These are phyloP conservation scores for Phytopythium chamaehyphon DNA, from an alignment of 352 stramenopile species.

Conservation along the genomic window DNA sequence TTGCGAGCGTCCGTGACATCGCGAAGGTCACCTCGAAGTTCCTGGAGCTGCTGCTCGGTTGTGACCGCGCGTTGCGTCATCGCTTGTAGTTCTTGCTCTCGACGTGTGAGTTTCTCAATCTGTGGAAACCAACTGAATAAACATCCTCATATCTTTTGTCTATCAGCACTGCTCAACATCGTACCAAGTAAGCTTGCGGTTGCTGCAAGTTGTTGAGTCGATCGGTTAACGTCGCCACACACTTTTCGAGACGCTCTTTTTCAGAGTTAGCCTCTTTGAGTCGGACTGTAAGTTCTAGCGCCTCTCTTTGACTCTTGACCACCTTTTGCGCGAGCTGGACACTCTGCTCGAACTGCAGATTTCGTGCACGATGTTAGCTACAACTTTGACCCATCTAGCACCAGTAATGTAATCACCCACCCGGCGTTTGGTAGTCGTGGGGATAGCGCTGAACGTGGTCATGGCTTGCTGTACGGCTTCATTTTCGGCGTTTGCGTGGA, in stretches of 20 bases:
- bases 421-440: slow-evolving; percentile 55
- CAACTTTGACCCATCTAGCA: neutral
- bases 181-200: slow-evolving; percentile 70
- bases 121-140: slow-evolving; percentile 10
- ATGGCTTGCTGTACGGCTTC: slow-evolving; percentile 38
- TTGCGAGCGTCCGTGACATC: slow-evolving; percentile 32
- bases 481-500: neutral
- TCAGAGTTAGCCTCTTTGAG: slow-evolving; percentile 27
- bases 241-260: slow-evolving; percentile 17
- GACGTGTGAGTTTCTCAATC: slow-evolving; percentile 57
- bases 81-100: slow-evolving; percentile 41
- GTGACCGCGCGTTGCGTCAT: slow-evolving; percentile 17
- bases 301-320: slow-evolving; percentile 58
- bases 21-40: slow-evolving; percentile 43
- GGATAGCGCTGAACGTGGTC: slow-evolving; percentile 62
- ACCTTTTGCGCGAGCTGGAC: slow-evolving; percentile 63
- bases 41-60: slow-evolving; percentile 29
- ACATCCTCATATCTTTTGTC: too few relatives aligned
- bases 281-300: slow-evolving; percentile 33
- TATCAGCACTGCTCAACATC: neutral
- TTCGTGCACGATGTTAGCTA: neutral
- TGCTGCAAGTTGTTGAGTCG: slow-evolving; percentile 58
- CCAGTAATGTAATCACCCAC: slow-evolving; percentile 19
- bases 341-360: slow-evolving; percentile 69
- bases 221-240: slow-evolving; percentile 26